Evolutionary conservation across 2,329 filamentous ascomycete genomes (phyloP), one percentile per base, ranked within the genome.

Genomic region (Pseudogymnoascus sp.): DNA sequence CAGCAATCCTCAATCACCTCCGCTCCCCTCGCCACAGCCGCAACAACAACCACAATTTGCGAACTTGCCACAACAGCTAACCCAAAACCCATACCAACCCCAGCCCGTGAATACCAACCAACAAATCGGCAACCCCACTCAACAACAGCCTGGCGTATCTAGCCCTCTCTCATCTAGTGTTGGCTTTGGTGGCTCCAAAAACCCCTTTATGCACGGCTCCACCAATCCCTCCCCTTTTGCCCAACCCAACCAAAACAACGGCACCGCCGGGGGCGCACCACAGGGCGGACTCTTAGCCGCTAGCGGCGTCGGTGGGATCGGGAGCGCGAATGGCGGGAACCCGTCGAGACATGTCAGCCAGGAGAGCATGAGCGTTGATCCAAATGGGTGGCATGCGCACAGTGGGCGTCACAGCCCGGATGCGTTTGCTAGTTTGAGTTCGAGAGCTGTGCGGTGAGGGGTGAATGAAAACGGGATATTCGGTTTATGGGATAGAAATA

Each of bases 401-500:
- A 88, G 87, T 69, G 89, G 89, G 8, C 79, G 89, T 44, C 89
- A 92, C 71, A 91, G 89, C 69, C 89, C 89, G 3, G 89, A 93
- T 74, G 89, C 89, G 12, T 93, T 92, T 79, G 85, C 89, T 2
- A 89, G 87, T 60, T 77, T 93, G 18, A 73, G 71, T 69, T 71
- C 70, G 8, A 70, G 72, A 66, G 70, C 69, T 65, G 50, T 56
- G 50, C 50, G 50, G 18, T 56, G 50, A 56, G n/a, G 50, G n/a
- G 16, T 36, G 11, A 53, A 8, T 56, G 10, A 18, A 56, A 21
- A 3, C 31, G 11, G n/a, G 16, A 36, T 36, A 34, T 34, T 56
- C 5, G 25, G 50, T 18, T 34, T 56, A 18, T 34, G 10, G 28
- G 25, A 18, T 34, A 56, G 50, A 56, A 56, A 14, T 11, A 28